phyloP scores from a whole-genome alignment of 2,329 filamentous ascomycete species.

The Niveomyces coronatus region DNA sequence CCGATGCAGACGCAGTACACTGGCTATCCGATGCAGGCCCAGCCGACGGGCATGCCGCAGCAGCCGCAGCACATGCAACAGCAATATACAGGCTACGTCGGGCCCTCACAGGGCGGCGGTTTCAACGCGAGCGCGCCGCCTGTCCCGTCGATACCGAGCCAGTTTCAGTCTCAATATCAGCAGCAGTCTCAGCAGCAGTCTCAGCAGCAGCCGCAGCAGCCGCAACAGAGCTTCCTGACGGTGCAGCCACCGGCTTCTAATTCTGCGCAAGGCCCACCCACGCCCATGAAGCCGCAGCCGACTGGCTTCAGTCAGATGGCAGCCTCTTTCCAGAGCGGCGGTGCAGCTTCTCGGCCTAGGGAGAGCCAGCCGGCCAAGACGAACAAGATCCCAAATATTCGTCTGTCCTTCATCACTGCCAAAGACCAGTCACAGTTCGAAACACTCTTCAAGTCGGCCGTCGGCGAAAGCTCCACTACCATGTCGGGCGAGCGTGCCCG shows the following conservation, averaged over 20 bases:
- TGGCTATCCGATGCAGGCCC: constrained; percentile 44
- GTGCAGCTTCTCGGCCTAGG: constrained; percentile 33
- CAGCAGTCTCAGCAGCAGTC: constrained; percentile 42
- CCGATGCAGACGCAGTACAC: constrained; percentile 49
- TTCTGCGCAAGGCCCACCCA: constrained; percentile 40
- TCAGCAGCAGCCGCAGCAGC: constrained; percentile 32
- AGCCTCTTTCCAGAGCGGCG: constrained; percentile 48
- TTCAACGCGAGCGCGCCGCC: constrained; percentile 33
- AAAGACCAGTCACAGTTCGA: constrained; percentile 95
- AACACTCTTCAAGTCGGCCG: constrained; percentile 91
- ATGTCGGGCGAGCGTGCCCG: constrained; percentile 89
- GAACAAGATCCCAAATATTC: constrained; percentile 84
- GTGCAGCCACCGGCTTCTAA: constrained; percentile 36
- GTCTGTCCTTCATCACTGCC: constrained; percentile 90
- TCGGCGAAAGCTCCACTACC: constrained; percentile 71
- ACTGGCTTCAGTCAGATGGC: constrained; percentile 59
- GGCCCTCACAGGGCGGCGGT: constrained; percentile 2
- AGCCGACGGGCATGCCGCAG: constrained; percentile 38
- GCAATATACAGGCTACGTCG: constrained; percentile 34
- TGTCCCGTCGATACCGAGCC: constrained; percentile 48
- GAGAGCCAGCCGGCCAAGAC: constrained; percentile 39
- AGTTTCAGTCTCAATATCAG: constrained; percentile 49
- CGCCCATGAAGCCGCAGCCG: constrained; percentile 54
- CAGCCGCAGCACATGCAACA: constrained; percentile 31
- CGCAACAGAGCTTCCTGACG: constrained; percentile 28